Base-by-base conservation (phyloP, 2,329 filamentous ascomycete genomes). In the Lachnellula hyalina region DNA sequence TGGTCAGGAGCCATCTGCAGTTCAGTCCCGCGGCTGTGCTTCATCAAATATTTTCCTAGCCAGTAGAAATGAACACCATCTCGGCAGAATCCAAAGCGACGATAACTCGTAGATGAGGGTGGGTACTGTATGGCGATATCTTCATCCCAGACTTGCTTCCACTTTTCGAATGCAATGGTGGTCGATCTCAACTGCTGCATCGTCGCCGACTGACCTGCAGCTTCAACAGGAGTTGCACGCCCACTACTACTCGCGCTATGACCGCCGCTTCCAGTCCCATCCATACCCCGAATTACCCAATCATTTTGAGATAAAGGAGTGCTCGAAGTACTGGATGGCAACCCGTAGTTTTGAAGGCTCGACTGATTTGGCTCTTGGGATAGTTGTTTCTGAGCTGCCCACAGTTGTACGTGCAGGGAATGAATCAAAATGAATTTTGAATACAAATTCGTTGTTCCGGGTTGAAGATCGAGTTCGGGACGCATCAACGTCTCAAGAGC, bases 381-480 rank as follows among this genome's bases (percentile, higher is more conserved):
- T 15, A 73, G 63, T 58, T 76, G 74, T 47, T 74, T 75, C 62
- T 78, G 78, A 42, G 52, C 73, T 71, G 50, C 57, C 73, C 76
- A 81, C 59, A 90, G 80, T 60, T 87, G 77, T 5, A 82, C 76
- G 53, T 88, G 77, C 51, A 91, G 73, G 12, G 81, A 82, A 64
- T 90, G 87, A 7, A 90, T 82, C 47, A 90, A 70, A 53, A 90
- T 80, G 63, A 90, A 90, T 65, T 90, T 90, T 36, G 84, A 85
- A 64, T 85, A 87, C 2, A 86, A 73, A 62, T 90, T 90, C 1
- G 86, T 90, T 21, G 80, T 80, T 45, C 83, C 80, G 3, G 82
- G 80, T 54, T 83, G 80, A 52, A 89, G 81, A 47, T 81, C 76
- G 59, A 80, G 77, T 9, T 75, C 78, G 5, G 74, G 72, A 58